A percentile compares a stretch with the other conserved stretches of the same genome.
Conservation (phyloP, 2,329 filamentous ascomycete genomes). For the Parastagonospora avenae region DNA sequence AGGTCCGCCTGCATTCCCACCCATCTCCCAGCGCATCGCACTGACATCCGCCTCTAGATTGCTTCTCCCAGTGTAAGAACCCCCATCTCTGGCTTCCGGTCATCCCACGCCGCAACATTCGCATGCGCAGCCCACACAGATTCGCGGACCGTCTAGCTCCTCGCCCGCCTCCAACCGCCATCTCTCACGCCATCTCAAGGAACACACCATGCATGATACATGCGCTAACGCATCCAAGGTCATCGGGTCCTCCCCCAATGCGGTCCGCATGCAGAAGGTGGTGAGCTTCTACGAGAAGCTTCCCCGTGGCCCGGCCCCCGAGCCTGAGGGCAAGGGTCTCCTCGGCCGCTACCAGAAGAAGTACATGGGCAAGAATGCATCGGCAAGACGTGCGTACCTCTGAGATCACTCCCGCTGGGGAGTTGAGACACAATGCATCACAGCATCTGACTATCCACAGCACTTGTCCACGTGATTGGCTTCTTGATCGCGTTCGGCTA, state of each 20-base stretch:
- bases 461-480: conserved; percentile 84
- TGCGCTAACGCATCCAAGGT: conserved; percentile 62
- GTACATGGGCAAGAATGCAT: conserved; percentile 95
- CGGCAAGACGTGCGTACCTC: conserved; percentile 77
- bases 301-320: conserved; percentile 87
- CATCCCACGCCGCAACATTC: conserved; percentile 10
- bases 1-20: conserved; percentile 65
- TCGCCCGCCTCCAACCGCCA: conserved; percentile 11
- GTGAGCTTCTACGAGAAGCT: conserved; percentile 99
- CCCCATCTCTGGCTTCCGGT: conserved; percentile 8
- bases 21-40: conserved; percentile 10
- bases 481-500: conserved; percentile 83
- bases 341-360: conserved; percentile 82
- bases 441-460: conserved; percentile 55
- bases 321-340: conserved; percentile 79
- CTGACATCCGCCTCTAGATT: conserved; percentile 63
- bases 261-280: conserved; percentile 95
- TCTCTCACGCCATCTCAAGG: background rate
- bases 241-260: conserved; percentile 93
- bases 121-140: conserved; percentile 3
- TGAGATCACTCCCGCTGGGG: background rate
- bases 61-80: conserved; percentile 80
- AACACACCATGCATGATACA: background rate
- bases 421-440: background rate
- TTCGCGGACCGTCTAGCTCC: background rate